Conservation (phyloP, 1,284 basidiomycete genomes). For the Trichosporon sp. region DNA sequence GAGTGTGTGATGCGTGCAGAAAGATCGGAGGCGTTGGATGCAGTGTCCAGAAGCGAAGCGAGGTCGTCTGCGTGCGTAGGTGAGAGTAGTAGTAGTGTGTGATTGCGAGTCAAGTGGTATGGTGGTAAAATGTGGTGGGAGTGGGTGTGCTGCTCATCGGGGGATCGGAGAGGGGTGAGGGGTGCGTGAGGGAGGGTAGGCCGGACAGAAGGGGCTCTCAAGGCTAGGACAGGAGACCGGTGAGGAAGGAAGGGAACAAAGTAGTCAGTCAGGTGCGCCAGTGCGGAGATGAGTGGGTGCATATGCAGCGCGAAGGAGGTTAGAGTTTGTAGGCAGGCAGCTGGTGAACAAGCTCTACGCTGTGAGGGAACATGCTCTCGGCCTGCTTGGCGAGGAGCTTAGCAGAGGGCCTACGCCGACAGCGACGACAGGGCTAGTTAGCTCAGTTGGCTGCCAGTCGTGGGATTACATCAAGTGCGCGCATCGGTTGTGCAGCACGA, state of each 20-base stretch:
- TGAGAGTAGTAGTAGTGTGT: neutral
- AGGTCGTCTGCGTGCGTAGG: no score
- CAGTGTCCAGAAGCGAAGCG: neutral
- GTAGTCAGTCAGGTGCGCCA: no score
- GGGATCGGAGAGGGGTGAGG: neutral
- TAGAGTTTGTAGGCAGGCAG: neutral
- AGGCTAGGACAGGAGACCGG: no score
- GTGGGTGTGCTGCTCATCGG: neutral
- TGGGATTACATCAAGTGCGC: neutral
- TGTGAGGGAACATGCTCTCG: neutral
- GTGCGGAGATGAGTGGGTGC: neutral
- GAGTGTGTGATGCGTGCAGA: neutral
- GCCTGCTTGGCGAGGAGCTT: neutral
- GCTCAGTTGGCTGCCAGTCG: neutral
- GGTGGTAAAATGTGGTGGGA: neutral
- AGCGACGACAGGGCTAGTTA: neutral
- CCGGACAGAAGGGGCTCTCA: no score
- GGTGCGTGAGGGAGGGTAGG: no score
- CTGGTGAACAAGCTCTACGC: neutral
- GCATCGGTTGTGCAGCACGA: neutral
- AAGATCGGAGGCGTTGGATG: neutral
- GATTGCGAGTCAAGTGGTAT: neutral
- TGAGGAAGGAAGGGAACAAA: neutral
- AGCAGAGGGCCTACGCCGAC: neutral
- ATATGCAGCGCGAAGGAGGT: neutral